A percentile compares a stretch with the other conserved stretches of the same genome.
Evolutionary conservation across 225 moss, liverwort and hornwort genomes (phyloP).

Genomic region (Ulota crispa): DNA sequence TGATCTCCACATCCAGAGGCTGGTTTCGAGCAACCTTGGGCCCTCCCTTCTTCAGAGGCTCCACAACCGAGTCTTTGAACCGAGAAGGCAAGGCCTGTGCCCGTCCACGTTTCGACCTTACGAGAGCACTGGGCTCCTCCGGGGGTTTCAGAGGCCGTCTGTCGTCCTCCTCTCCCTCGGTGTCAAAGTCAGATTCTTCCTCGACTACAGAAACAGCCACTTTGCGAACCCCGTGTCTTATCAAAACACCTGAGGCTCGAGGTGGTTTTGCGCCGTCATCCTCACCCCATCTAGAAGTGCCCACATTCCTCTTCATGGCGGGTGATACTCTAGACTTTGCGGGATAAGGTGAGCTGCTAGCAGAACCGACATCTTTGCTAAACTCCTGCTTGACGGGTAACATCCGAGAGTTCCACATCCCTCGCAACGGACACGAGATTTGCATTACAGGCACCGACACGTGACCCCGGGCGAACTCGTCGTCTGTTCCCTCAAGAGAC

Average conservation of each 20-base stretch:
- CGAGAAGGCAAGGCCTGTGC: conserved; percentile 89
- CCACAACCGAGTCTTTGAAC: conserved; percentile 93
- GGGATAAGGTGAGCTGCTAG: conserved; percentile 54
- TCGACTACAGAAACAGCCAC: conserved; percentile 39
- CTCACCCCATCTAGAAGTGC: conserved; percentile 32
- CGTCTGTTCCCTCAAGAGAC: conserved; percentile 54
- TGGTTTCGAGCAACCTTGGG: conserved; percentile 56
- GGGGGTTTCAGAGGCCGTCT: conserved; percentile 46
- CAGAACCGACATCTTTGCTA: conserved; percentile 60
- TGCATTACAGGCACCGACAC: conserved; percentile 53
- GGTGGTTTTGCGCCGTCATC: conserved; percentile 30
- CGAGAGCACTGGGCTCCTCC: conserved; percentile 76
- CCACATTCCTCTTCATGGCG: conserved; percentile 24
- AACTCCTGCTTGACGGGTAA: conserved; percentile 45
- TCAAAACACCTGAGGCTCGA: conserved; percentile 46
- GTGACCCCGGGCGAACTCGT: conserved; percentile 41
- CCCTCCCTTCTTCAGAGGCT: conserved; percentile 79
- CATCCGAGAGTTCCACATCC: conserved; percentile 47
- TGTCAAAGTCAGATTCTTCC: conserved; percentile 51
- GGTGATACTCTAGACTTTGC: conserved; percentile 36
- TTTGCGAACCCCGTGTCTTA: conserved; percentile 44
- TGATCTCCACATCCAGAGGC: conserved; percentile 53
- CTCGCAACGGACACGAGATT: conserved; percentile 44
- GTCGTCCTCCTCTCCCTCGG: conserved; percentile 37
- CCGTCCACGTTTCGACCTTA: conserved; percentile 92